Conservation (phyloP, 345 rosid genomes). For the Abelmoschus esculentus region DNA sequence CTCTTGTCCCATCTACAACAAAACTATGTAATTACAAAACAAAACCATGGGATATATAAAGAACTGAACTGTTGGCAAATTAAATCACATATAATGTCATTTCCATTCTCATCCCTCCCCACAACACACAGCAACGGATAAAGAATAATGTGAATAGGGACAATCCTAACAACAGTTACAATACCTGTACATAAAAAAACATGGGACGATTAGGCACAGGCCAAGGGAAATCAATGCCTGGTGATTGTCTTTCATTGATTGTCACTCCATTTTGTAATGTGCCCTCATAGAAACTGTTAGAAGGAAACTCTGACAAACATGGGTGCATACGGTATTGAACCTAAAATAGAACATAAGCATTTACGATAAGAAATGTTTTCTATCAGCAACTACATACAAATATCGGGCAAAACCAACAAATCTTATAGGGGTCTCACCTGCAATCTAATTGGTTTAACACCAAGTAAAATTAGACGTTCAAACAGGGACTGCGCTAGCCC, state of each 20-base stretch:
- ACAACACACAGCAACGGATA: not conserved
- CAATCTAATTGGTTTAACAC: slow-evolving; percentile 93
- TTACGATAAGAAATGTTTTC: not conserved
- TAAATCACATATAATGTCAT: not conserved
- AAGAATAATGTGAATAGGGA: not conserved
- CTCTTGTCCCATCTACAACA: slow-evolving; percentile 92
- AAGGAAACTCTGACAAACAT: slow-evolving; percentile 91
- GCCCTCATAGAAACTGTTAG: slow-evolving; percentile 96
- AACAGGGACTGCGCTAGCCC: slow-evolving; percentile 95
- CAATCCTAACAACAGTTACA: not conserved
- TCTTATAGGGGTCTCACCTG: slow-evolving; percentile 46
- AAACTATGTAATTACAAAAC: slow-evolving; percentile 17
- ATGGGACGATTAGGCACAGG: slow-evolving; percentile 97
- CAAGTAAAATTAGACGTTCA: slow-evolving; percentile 95
- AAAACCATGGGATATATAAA: slow-evolving; percentile 1
- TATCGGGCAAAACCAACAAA: slow-evolving; percentile 1
- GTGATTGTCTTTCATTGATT: slow-evolving; percentile 78
- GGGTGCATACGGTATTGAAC: slow-evolving; percentile 99
- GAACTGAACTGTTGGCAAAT: not conserved
- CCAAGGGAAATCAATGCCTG: slow-evolving; percentile 99
- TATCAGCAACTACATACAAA: not conserved
- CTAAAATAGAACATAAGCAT: slow-evolving; percentile 32
- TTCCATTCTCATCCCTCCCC: not conserved
- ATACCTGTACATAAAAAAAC: slow-evolving; percentile 98
- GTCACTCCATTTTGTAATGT: slow-evolving; percentile 99